Percentiles rank a stretch among this genome's conserved stretches.
phyloP scores from a whole-genome alignment of 805 yeast genomes.

The Kodamaea jinghongensis region DNA sequence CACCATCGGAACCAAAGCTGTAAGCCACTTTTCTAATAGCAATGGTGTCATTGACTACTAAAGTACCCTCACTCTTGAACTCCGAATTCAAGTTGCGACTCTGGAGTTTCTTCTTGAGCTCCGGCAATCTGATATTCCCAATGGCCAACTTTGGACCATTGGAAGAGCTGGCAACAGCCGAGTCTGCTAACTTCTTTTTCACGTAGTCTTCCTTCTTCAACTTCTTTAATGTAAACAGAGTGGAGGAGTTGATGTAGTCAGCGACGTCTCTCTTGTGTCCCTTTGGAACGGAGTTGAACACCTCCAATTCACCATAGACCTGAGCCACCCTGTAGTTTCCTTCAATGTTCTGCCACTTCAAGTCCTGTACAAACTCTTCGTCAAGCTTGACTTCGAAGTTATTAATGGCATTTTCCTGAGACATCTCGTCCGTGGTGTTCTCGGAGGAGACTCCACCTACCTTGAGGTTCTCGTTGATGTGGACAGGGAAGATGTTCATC shows the following conservation, averaged over 20 bases:
- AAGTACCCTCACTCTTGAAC: slow-evolving; percentile 87
- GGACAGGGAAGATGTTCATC: slow-evolving; percentile 31
- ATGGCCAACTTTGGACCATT: slow-evolving; percentile 56
- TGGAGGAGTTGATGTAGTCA: slow-evolving; percentile 30
- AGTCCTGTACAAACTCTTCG: slow-evolving; percentile 52
- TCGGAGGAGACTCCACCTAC: slow-evolving; percentile 46
- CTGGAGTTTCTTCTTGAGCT: slow-evolving; percentile 62
- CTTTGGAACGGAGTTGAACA: slow-evolving; percentile 20
- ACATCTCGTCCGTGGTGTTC: slow-evolving; percentile 21
- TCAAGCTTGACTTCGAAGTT: slow-evolving; percentile 66
- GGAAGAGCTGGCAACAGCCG: slow-evolving; percentile 1
- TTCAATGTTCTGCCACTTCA: slow-evolving; percentile 82
- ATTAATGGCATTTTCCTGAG: slow-evolving; percentile 17
- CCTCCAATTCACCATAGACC: slow-evolving; percentile 63
- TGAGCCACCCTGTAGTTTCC: slow-evolving; percentile 83
- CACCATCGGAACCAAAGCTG: slow-evolving; percentile 31
- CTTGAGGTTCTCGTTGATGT: slow-evolving; percentile 39
- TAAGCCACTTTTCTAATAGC: slow-evolving; percentile 65
- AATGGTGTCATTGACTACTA: slow-evolving; percentile 77
- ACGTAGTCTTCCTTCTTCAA: slow-evolving; percentile 16
- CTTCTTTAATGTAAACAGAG: slow-evolving; percentile 31
- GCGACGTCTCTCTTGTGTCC: slow-evolving; percentile 15
- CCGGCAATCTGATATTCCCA: slow-evolving; percentile 86
- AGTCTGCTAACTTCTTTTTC: slow-evolving; percentile 13
- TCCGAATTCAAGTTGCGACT: slow-evolving; percentile 70